Evolutionary conservation across 192 early-diverging fungal genomes (phyloP).

Genomic region (Backusella sp.): DNA sequence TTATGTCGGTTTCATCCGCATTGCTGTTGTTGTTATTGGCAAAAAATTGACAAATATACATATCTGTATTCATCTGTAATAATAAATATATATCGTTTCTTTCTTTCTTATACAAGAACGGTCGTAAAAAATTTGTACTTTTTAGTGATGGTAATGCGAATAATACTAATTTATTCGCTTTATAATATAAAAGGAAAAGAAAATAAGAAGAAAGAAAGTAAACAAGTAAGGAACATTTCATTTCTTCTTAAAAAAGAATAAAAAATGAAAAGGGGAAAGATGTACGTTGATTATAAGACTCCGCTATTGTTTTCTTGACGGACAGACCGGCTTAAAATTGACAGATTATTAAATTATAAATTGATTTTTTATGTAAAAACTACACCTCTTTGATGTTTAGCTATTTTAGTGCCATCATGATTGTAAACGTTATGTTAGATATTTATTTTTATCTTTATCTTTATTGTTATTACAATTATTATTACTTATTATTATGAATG

Average conservation of each 20-base stretch:
- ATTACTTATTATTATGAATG: not conserved
- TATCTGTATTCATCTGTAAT: not conserved
- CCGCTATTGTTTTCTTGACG: slow-evolving; percentile 9
- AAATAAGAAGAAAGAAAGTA: not conserved
- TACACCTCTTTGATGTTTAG: not conserved
- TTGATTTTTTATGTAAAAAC: not conserved
- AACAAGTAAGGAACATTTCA: slow-evolving; percentile 3
- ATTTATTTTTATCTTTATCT: not conserved
- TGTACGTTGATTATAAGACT: not conserved
- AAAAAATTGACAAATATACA: not conserved
- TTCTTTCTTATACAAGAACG: not conserved
- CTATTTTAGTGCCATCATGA: not conserved
- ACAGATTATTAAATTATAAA: not conserved
- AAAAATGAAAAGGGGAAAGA: not conserved
- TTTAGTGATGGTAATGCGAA: not conserved
- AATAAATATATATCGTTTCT: not conserved
- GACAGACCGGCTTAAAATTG: not conserved
- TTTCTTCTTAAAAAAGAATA: not conserved
- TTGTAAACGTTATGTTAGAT: not conserved
- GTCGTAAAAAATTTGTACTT: not conserved
- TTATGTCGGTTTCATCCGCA: slow-evolving; percentile 42
- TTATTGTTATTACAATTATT: not conserved
- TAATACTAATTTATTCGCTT: not conserved
- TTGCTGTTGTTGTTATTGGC: not conserved
- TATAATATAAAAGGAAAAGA: not conserved